Evolutionary conservation across 306 rosid species (phyloP).

Genomic region (Inga leiocalycina): DNA sequence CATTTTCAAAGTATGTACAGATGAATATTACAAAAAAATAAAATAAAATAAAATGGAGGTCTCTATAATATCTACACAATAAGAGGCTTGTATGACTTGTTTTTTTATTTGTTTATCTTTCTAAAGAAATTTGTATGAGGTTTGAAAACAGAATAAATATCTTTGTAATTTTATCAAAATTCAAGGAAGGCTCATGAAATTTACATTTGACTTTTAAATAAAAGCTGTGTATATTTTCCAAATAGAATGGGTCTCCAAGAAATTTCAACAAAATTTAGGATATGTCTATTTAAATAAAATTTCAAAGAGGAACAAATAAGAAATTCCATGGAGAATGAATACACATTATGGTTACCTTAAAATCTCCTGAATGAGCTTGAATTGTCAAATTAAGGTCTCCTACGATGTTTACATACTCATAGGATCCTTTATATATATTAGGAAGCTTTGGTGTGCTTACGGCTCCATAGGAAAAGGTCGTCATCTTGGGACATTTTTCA

Average conservation of each 20-base stretch:
- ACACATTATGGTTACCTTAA: conserved; percentile 18
- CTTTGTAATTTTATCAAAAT: background rate
- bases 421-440: conserved; percentile 28
- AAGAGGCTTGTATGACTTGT: background rate
- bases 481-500: conserved; percentile 31
- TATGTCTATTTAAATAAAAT: background rate
- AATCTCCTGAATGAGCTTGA: conserved; percentile 12
- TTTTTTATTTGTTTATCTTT: too few relatives aligned
- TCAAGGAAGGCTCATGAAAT: background rate
- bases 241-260: background rate
- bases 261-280: background rate
- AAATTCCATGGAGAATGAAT: background rate
- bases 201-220: background rate
- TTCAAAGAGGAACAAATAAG: too few relatives aligned
- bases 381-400: conserved; percentile 28
- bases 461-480: conserved; percentile 11
- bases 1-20: background rate
- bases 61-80: background rate
- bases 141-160: background rate
- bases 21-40: background rate
- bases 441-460: conserved; percentile 32
- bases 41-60: background rate
- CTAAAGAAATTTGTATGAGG: background rate
- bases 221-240: background rate
- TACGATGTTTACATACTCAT: conserved; percentile 17